phyloP scores from a whole-genome alignment of 2,329 filamentous ascomycete species.

The Verticillium klebahnii region DNA sequence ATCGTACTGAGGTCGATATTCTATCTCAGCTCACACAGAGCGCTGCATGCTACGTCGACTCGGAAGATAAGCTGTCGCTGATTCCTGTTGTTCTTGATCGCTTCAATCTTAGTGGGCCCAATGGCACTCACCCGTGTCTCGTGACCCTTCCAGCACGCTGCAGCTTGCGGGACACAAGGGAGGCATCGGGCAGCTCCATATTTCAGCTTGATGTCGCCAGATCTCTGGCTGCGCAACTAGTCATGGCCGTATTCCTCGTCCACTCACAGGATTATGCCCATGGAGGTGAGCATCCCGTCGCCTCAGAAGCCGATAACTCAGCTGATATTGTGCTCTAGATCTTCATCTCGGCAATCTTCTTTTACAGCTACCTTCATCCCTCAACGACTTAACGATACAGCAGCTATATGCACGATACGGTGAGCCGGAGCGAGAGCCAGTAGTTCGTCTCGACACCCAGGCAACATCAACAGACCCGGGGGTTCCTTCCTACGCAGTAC shows the following conservation, averaged over 20 bases:
- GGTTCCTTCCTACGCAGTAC: slow-evolving; percentile 22
- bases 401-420: slow-evolving; percentile 20
- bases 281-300: slow-evolving; percentile 9
- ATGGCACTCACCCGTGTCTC: slow-evolving; percentile 13
- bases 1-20: too few relatives aligned
- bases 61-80: not conserved
- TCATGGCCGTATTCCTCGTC: slow-evolving; percentile 17
- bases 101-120: slow-evolving; percentile 12
- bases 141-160: slow-evolving; percentile 12
- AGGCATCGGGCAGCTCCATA: not conserved
- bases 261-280: slow-evolving; percentile 18
- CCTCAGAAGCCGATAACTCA: not conserved
- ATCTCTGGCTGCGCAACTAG: slow-evolving; percentile 13
- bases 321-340: slow-evolving; percentile 10
- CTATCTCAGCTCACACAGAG: too few relatives aligned
- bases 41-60: not conserved
- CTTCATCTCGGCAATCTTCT: slow-evolving; percentile 29
- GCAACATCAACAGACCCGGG: slow-evolving; percentile 10
- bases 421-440: slow-evolving; percentile 15
- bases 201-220: slow-evolving; percentile 13
- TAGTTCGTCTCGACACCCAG: slow-evolving; percentile 14
- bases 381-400: slow-evolving; percentile 17
- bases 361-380: slow-evolving; percentile 15
- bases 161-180: slow-evolving; percentile 8
- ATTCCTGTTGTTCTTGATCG: slow-evolving; percentile 10